A percentile compares a stretch with the other conserved stretches of the same genome.
Conservation (phyloP, 179 eudicot genomes). For the Beta corolliflora region DNA sequence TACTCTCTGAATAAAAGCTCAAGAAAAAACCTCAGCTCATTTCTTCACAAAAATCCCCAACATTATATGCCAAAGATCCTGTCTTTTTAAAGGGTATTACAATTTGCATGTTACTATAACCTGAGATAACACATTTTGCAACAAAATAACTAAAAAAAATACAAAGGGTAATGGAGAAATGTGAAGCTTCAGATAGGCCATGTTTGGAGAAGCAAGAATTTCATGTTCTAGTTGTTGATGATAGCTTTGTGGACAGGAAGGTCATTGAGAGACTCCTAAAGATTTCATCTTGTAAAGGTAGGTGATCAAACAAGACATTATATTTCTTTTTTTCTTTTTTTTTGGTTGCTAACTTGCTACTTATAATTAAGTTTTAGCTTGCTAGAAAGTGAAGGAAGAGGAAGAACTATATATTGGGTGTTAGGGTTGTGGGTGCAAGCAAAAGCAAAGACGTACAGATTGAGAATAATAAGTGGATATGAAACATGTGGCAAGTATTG, state of each 20-base stretch:
- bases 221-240: conserved; percentile 81
- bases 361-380: too few species aligned
- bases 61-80: conserved; percentile 21
- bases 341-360: too few species aligned
- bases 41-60: conserved; percentile 27
- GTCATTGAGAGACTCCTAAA: conserved; percentile 58
- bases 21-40: conserved; percentile 20
- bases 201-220: conserved; percentile 39
- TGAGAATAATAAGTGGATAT: too few species aligned
- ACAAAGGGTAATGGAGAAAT: neutral
- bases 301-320: conserved; percentile 3
- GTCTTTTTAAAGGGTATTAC: conserved; percentile 6
- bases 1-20: conserved; percentile 15
- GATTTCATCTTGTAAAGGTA: conserved; percentile 69
- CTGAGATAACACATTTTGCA: neutral
- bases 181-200: conserved; percentile 16
- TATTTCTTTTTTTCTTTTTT: neutral
- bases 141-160: neutral
- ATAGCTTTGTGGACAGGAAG: conserved; percentile 64
- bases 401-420: neutral
- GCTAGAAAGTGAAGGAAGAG: too few species aligned
- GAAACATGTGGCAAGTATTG: too few species aligned
- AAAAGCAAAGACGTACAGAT: too few species aligned
- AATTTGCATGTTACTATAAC: neutral
- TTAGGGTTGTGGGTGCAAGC: too few species aligned